A percentile compares a stretch with the other conserved stretches of the same genome.
phyloP scores from a whole-genome alignment of 345 rosid species.

The Nasturtium officinale region DNA sequence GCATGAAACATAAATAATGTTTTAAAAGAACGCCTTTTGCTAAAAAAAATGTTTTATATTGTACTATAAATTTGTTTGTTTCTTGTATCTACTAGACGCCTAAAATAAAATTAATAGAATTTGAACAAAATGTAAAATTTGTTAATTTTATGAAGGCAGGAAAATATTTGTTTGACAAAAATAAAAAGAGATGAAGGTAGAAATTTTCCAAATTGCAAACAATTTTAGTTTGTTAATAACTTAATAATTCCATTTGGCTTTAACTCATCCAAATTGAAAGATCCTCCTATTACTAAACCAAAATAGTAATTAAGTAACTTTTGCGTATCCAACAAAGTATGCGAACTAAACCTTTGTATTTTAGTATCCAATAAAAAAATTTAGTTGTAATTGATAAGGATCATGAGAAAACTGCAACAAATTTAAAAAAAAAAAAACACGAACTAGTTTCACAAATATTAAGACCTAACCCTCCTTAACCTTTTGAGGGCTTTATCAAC shows the following conservation, averaged over 20 bases:
- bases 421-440: background rate
- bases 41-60: too few relatives aligned
- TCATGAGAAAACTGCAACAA: background rate
- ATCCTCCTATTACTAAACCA: background rate
- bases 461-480: background rate
- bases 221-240: background rate
- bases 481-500: slow-evolving; percentile 21
- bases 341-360: slow-evolving; percentile 44
- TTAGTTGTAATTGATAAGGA: background rate
- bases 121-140: background rate
- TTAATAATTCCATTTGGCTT: background rate
- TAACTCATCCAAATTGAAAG: background rate
- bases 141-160: background rate
- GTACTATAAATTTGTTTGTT: too few relatives aligned
- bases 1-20: too few relatives aligned
- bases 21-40: too few relatives aligned
- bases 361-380: background rate
- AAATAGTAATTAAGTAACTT: background rate
- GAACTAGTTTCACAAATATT: background rate
- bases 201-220: background rate
- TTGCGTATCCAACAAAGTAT: background rate
- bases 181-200: background rate
- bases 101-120: too few relatives aligned
- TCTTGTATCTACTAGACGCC: too few relatives aligned
- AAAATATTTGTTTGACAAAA: background rate